Conservation (phyloP, 2,329 filamentous ascomycete genomes). For the Hymenoscyphus repandus region DNA sequence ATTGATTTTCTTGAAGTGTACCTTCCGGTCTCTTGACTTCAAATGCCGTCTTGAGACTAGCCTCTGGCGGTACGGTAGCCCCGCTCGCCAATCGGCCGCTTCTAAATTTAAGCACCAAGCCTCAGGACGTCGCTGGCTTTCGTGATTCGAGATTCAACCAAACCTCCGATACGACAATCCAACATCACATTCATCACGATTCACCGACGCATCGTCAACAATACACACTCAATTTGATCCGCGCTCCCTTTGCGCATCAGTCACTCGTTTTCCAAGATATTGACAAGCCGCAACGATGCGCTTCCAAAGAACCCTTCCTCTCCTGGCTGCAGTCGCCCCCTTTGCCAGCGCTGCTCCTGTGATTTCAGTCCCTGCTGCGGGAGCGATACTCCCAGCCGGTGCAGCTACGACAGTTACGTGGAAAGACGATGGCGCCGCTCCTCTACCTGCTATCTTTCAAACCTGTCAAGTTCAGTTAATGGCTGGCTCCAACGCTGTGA, state of each 20-base stretch:
- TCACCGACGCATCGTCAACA: not conserved
- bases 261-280: slow-evolving; percentile 19
- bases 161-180: not conserved
- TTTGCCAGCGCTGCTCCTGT: slow-evolving; percentile 31
- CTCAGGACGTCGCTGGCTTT: not conserved
- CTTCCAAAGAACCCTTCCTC: slow-evolving; percentile 14
- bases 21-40: too few relatives aligned
- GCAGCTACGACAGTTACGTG: slow-evolving; percentile 49
- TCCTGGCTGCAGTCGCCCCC: slow-evolving; percentile 19
- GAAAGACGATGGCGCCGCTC: slow-evolving; percentile 48
- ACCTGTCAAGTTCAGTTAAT: slow-evolving; percentile 44
- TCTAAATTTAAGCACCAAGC: slow-evolving; percentile 1
- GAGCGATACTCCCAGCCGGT: slow-evolving; percentile 43
- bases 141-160: not conserved
- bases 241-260: slow-evolving; percentile 5
- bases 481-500: slow-evolving; percentile 3
- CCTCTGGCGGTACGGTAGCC: not conserved
- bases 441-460: slow-evolving; percentile 43
- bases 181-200: not conserved
- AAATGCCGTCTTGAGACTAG: too few relatives aligned
- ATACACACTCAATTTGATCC: not conserved
- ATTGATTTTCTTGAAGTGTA: too few relatives aligned
- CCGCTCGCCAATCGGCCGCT: not conserved
- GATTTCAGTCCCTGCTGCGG: slow-evolving; percentile 48
- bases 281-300: slow-evolving; percentile 17